Conservation (phyloP, 106 monocot species). For the Phalaenopsis equestris region DNA sequence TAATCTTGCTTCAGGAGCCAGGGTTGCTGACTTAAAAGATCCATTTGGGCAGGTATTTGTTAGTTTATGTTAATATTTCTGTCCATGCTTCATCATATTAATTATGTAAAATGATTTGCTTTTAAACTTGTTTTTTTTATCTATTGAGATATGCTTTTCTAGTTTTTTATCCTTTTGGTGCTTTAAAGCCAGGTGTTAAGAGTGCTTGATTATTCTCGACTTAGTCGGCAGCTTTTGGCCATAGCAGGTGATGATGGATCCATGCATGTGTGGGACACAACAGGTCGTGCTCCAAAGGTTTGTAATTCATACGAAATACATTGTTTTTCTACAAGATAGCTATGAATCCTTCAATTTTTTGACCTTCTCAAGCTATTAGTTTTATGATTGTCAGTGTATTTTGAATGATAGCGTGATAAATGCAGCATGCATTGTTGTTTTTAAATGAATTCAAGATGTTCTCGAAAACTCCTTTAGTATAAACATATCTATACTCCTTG, state of each 20-base stretch:
- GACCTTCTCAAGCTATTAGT: neutral
- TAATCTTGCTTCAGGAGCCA: constrained; percentile 89
- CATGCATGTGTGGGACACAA: constrained; percentile 91
- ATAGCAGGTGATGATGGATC: constrained; percentile 99
- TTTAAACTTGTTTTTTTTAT: constrained; percentile 1
- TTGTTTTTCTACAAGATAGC: neutral
- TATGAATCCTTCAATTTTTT: neutral
- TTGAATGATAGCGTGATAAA: neutral
- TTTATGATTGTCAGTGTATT: neutral
- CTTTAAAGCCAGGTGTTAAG: constrained; percentile 65
- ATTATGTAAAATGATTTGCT: neutral
- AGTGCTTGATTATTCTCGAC: constrained; percentile 93
- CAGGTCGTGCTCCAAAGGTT: constrained; percentile 77
- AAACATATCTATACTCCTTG: no score
- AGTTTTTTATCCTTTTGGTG: constrained; percentile 13
- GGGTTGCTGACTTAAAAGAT: constrained; percentile 83
- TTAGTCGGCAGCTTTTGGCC: constrained; percentile 78
- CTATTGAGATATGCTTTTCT: constrained; percentile 4
- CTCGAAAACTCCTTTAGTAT: no score
- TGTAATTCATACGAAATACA: neutral
- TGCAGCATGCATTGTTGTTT: no score
- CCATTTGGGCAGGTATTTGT: constrained; percentile 84
- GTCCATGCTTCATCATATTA: neutral
- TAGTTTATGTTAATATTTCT: neutral
- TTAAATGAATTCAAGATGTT: no score